phyloP scores from a whole-genome alignment of 129 eudicot genomes.

The Pulicaria dysenterica region DNA sequence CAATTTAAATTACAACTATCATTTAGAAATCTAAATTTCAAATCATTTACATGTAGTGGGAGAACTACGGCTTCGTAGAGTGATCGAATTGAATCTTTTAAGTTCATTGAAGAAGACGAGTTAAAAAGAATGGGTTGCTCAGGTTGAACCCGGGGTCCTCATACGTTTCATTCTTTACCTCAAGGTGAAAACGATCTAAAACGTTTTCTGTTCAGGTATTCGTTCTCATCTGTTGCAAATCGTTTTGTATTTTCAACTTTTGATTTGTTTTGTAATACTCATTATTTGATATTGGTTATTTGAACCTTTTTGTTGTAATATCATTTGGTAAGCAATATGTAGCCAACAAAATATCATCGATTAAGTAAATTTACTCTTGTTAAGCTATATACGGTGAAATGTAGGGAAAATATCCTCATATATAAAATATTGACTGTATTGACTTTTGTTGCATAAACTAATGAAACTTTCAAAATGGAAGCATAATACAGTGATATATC shows the following conservation, averaged over 20 bases:
- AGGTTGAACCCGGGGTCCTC: slow-evolving; percentile 89
- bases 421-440: too few relatives aligned
- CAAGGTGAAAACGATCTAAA: slow-evolving; percentile 76
- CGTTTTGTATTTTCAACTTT: slow-evolving; percentile 24
- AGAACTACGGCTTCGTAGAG: slow-evolving; percentile 83
- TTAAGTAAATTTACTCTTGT: too few relatives aligned
- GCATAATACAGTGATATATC: slow-evolving; percentile 12
- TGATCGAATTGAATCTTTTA: slow-evolving; percentile 73
- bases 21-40: too few relatives aligned
- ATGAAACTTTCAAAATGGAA: slow-evolving; percentile 12
- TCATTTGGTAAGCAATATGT: too few relatives aligned
- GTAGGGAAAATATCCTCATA: too few relatives aligned
- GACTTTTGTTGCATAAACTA: neutral
- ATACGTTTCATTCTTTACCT: slow-evolving; percentile 79
- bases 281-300: slow-evolving; percentile 29
- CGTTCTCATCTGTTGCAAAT: slow-evolving; percentile 17
- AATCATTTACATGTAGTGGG: too few relatives aligned
- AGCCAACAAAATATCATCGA: too few relatives aligned
- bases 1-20: too few relatives aligned
- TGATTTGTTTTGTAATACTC: slow-evolving; percentile 27
- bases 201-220: slow-evolving; percentile 85
- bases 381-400: slow-evolving; percentile 24
- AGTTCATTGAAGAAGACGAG: slow-evolving; percentile 79
- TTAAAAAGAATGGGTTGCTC: slow-evolving; percentile 94
- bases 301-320: too few relatives aligned